A percentile compares a stretch with the other conserved stretches of the same genome.
Conservation (phyloP, 192 early-diverging fungal species). For the Endogone sp. region DNA sequence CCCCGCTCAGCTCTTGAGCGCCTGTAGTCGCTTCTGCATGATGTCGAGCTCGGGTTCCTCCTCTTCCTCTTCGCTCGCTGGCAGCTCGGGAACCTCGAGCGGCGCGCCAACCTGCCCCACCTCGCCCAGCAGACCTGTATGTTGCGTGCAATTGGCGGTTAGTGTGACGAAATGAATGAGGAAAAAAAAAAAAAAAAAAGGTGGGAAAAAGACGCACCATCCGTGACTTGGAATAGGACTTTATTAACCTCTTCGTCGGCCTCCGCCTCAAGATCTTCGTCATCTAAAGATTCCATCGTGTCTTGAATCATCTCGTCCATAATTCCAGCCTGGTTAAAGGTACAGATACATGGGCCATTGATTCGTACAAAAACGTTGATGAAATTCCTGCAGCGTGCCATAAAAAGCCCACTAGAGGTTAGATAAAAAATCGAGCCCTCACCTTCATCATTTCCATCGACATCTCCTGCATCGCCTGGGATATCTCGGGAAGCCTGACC, state of each 20-base stretch:
- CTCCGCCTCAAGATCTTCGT: slow-evolving; percentile 90
- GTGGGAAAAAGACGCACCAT: slow-evolving; percentile 48
- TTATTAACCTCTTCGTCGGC: slow-evolving; percentile 92
- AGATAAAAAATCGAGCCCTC: too few species aligned
- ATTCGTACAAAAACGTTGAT: too few species aligned
- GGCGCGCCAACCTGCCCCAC: slow-evolving; percentile 55
- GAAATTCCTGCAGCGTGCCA: too few species aligned
- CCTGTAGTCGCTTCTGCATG: slow-evolving; percentile 85
- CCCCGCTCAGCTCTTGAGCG: slow-evolving; percentile 63
- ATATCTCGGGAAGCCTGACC: slow-evolving; percentile 82
- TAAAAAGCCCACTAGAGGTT: too few species aligned
- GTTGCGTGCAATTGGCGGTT: background rate
- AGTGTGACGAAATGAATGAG: background rate
- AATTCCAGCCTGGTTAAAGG: slow-evolving; percentile 72
- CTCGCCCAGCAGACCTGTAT: slow-evolving; percentile 47
- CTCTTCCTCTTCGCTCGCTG: slow-evolving; percentile 57
- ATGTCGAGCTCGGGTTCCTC: slow-evolving; percentile 73
- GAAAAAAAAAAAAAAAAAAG: background rate
- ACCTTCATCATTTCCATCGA: slow-evolving; percentile 96
- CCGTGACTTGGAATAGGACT: slow-evolving; percentile 84
- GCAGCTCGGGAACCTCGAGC: slow-evolving; percentile 31
- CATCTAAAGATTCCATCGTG: slow-evolving; percentile 81
- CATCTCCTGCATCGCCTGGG: slow-evolving; percentile 85
- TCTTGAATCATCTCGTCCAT: slow-evolving; percentile 97
- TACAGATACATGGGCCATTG: too few species aligned